Conservation (phyloP, 345 rosid genomes). For the Mangifera indica region DNA sequence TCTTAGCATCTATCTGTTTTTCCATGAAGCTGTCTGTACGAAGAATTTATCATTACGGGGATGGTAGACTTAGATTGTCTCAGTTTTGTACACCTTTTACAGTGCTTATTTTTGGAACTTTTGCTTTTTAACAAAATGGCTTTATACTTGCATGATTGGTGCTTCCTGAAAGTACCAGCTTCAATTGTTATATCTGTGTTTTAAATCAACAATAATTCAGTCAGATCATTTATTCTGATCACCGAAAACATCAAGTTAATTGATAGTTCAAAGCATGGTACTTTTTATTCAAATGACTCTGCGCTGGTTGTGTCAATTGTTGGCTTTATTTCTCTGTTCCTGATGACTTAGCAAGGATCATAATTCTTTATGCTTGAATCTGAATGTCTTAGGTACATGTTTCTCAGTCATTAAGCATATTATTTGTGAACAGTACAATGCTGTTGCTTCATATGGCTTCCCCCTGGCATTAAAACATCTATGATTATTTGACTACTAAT, state of each 20-base stretch:
- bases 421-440: background rate
- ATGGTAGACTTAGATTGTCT: background rate
- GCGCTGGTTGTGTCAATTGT: background rate
- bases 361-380: background rate
- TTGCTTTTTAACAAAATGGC: background rate
- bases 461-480: background rate
- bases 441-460: background rate
- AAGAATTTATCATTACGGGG: background rate
- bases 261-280: background rate
- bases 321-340: background rate
- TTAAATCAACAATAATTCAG: background rate
- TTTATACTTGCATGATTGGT: background rate
- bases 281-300: background rate
- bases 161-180: slow-evolving; percentile 1
- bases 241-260: background rate
- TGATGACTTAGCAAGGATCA: background rate
- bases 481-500: background rate
- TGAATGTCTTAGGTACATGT: background rate
- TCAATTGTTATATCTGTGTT: background rate
- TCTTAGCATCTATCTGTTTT: background rate
- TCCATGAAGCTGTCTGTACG: background rate
- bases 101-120: background rate
- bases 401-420: background rate
- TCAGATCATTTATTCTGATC: background rate
- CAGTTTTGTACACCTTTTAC: background rate